These are phyloP conservation scores for Vitis hybrid DNA, from an alignment of 177 flowering plant species.

Conservation along the genomic window DNA sequence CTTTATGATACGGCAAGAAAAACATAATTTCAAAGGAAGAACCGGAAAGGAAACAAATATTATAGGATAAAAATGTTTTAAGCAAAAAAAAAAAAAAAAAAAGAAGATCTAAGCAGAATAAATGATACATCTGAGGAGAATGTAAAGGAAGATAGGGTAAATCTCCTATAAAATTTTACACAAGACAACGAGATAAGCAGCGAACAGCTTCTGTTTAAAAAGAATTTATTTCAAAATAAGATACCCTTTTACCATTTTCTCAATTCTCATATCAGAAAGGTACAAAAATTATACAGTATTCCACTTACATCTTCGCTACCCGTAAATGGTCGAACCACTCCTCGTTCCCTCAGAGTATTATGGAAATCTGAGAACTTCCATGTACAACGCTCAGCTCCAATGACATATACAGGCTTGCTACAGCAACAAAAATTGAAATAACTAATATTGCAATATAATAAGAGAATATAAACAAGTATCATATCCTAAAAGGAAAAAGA, in stretches of 20 bases:
- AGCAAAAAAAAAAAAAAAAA: too few species aligned
- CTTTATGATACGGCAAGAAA: too few species aligned
- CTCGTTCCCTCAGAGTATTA: conserved; percentile 66
- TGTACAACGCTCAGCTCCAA: conserved; percentile 80
- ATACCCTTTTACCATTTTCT: neutral
- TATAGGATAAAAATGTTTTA: too few species aligned
- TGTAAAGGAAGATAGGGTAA: too few species aligned
- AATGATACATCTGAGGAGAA: too few species aligned
- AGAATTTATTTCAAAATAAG: neutral
- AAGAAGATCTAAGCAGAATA: too few species aligned
- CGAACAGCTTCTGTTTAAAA: neutral
- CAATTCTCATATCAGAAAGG: neutral
- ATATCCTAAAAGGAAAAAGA: neutral
- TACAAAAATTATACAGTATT: neutral
- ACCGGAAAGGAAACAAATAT: too few species aligned
- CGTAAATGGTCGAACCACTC: conserved; percentile 76
- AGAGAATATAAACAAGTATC: neutral
- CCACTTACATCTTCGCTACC: conserved; percentile 90
- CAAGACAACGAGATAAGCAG: too few species aligned
- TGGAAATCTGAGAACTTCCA: conserved; percentile 92
- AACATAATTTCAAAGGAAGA: too few species aligned
- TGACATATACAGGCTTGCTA: conserved; percentile 95
- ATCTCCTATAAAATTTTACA: neutral
- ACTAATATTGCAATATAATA: neutral
- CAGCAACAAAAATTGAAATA: conserved; percentile 8